Base-by-base conservation (phyloP, 148 eudicot species). In the Nepenthes gracilis region DNA sequence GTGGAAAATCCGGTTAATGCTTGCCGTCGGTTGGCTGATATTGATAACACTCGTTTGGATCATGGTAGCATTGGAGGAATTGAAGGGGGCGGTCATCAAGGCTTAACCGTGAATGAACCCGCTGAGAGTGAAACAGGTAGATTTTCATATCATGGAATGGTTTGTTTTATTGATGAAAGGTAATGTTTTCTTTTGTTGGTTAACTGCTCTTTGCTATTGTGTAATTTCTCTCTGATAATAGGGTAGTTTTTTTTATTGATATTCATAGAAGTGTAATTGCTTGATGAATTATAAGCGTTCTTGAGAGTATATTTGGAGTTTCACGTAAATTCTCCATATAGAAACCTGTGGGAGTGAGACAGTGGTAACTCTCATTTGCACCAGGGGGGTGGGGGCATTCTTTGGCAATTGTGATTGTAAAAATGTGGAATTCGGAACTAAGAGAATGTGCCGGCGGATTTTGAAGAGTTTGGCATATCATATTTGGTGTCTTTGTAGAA, bases 121-220 rank as follows among this genome's bases (percentile, higher is more conserved):
- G 43, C 49, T 7, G 12, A 5, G 35, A 56, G 58, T 54, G 78
- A 73, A 69, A 74, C 34, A 47, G 47, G 38, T 55, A 55, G n/a
- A 1, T 40, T 13, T 52, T n/a, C n/a, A 7, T 12, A n/a, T 14
- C n/a, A 52, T 52, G 45, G 5, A 23, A 10, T 52, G 45, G 8
- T 40, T 40, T 8, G 23, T 8, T 3, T 52, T 7, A 5, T 4
- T 52, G 14, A 12, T 52, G 14, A 11, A 52, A 23, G 55, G 23
- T 23, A 23, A 23, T 12, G 5, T 13, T 8, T 40, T 8, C 45
- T 52, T 52, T 11, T 52, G 55, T 52, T 52, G 55, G 32, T 52
- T 52, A 13, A 52, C 12, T 52, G 58, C 9, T 35, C 36, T 10
- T 32, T 55, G 3, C 7, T 55, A 11, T 33, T 33, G 36, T 55